Evolutionary conservation across 805 yeast species (phyloP), one percentile per base, ranked within the genome.

Genomic region (Ogataea dorogensis): DNA sequence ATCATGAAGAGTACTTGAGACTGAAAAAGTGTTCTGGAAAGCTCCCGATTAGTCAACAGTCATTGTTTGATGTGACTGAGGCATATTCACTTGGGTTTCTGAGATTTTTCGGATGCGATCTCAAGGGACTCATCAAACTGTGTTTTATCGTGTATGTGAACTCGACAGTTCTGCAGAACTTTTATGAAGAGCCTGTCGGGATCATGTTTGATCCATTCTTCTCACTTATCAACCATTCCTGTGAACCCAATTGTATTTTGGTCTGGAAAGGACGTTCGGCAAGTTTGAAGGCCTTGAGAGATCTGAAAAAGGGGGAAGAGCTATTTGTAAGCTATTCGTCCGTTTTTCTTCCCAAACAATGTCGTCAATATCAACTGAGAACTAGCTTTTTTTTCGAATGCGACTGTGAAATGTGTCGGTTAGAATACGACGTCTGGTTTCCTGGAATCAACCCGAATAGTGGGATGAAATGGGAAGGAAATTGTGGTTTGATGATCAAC

Each of bases 161-260:
- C 43, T 43, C 58, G 5, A 56, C 58, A 6, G 46, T 46, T 3
- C 18, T 58, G 17, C 51, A 54, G 21, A 56, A 65, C 38, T 34
- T 39, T 19, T 51, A 41, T 23, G 44, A 44, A 8, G 63, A 59
- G 24, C 36, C 51, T 5, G 50, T 58, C 29, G 73, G 71, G 1
- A 32, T 53, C 6, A 45, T 57, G 47, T 56, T 68, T 44, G 70
- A 66, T 39, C 65, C 66, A 0, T 40, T 50, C 3, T 57, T 66
- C 42, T 47, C 71, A 9, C 40, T 67, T 29, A 58, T 65, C 14
- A 68, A 67, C 33, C 73, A 67, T 48, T 61, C 68, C 5, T 68
- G 73, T 44, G 43, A 50, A 5, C 70, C 71, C 5, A 67, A 66
- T 37, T 45, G 58, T 19, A 33, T 51, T 7, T 29, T 55, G 6